These are phyloP conservation scores for Abortiporus biennis DNA, from an alignment of 1,284 basidiomycete species.

Conservation along the genomic window DNA sequence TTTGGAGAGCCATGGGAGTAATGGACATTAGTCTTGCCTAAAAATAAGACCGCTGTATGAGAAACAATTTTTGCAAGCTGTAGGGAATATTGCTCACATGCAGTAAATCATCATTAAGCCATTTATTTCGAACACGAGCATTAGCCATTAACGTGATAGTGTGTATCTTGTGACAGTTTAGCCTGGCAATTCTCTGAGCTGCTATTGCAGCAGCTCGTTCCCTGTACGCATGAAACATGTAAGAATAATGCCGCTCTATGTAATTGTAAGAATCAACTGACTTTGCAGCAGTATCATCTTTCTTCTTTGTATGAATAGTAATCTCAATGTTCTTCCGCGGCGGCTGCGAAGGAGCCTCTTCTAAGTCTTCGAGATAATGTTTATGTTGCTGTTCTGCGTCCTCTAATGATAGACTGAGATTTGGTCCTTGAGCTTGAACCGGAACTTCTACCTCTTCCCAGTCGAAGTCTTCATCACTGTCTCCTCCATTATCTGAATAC, in stretches of 20 bases:
- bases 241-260: background rate
- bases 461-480: slow-evolving; percentile 37
- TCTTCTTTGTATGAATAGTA: slow-evolving; percentile 41
- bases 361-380: slow-evolving; percentile 7
- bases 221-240: slow-evolving; percentile 24
- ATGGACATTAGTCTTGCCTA: slow-evolving; percentile 84
- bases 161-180: slow-evolving; percentile 85
- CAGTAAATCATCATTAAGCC: slow-evolving; percentile 79
- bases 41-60: background rate
- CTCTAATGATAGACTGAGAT: no score
- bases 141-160: slow-evolving; percentile 76
- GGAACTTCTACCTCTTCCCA: slow-evolving; percentile 38
- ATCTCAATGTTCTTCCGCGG: slow-evolving; percentile 44
- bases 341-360: slow-evolving; percentile 16
- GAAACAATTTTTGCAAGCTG: background rate
- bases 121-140: slow-evolving; percentile 73
- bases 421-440: no score
- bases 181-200: slow-evolving; percentile 65
- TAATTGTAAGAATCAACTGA: slow-evolving; percentile 13
- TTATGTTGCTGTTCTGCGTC: slow-evolving; percentile 4
- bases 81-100: slow-evolving; percentile 51
- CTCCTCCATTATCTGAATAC: no score
- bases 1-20: slow-evolving; percentile 74
- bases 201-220: slow-evolving; percentile 40
- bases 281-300: slow-evolving; percentile 27